Evolutionary conservation across 2,329 filamentous ascomycete genomes (phyloP).

Genomic region (Claviceps sp.): DNA sequence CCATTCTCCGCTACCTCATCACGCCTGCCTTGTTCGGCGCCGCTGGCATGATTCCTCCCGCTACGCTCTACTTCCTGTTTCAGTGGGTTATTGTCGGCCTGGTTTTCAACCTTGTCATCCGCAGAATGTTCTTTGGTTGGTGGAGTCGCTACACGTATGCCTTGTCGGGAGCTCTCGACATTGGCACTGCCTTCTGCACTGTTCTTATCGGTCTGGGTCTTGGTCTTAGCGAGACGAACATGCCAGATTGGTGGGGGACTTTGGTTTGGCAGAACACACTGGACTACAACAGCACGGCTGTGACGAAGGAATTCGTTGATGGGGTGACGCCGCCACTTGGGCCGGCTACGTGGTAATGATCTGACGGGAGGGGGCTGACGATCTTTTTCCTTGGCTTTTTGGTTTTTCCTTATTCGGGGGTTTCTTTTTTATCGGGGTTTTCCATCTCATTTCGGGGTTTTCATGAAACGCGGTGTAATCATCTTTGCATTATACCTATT

Average conservation of each 20-base stretch:
- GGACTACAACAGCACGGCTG: slow-evolving; percentile 15
- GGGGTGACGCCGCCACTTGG: slow-evolving; percentile 16
- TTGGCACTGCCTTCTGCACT: slow-evolving; percentile 43
- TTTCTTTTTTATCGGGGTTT: too few species aligned
- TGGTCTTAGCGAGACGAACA: slow-evolving; percentile 27
- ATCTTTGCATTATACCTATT: too few species aligned
- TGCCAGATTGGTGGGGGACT: slow-evolving; percentile 38
- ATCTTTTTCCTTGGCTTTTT: slow-evolving; percentile 27
- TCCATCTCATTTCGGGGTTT: too few species aligned
- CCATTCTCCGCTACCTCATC: slow-evolving; percentile 31
- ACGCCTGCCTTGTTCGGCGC: slow-evolving; percentile 39
- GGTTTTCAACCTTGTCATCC: slow-evolving; percentile 40
- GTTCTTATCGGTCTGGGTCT: slow-evolving; percentile 35
- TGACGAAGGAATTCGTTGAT: slow-evolving; percentile 15
- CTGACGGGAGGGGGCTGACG: neutral
- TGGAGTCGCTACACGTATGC: slow-evolving; percentile 23
- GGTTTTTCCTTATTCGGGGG: too few species aligned
- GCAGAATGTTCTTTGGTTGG: slow-evolving; percentile 35
- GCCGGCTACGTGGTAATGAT: slow-evolving; percentile 13
- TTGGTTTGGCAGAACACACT: slow-evolving; percentile 16
- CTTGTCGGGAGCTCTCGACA: slow-evolving; percentile 35
- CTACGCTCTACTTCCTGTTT: slow-evolving; percentile 40
- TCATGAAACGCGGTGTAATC: too few species aligned
- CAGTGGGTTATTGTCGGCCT: slow-evolving; percentile 39
- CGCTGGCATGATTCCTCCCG: slow-evolving; percentile 34